Evolutionary conservation across 371 early-diverging fungal genomes (phyloP).

Genomic region (Syncephalastrum racemosum): DNA sequence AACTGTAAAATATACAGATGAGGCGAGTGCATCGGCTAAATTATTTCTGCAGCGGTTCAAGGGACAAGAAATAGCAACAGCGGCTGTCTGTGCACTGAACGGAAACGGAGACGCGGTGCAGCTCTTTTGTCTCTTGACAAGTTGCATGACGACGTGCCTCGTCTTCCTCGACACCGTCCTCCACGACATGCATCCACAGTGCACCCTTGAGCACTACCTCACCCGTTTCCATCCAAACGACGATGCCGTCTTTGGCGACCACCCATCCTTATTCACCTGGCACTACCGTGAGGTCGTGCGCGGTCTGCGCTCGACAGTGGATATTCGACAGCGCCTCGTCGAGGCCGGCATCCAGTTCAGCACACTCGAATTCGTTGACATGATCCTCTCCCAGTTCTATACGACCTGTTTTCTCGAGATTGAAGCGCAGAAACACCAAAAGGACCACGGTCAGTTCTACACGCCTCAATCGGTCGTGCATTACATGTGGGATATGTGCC

Average conservation of each 20-base stretch:
- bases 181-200: conserved; percentile 15
- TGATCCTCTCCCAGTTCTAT: conserved; percentile 52
- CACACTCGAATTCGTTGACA: conserved; percentile 28
- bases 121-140: conserved; percentile 4
- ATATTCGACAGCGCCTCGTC: conserved; percentile 24
- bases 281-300: conserved; percentile 16
- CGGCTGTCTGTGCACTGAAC: conserved; percentile 1
- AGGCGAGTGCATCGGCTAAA: neutral
- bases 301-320: conserved; percentile 6
- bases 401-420: conserved; percentile 52
- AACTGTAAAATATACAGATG: neutral
- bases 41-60: neutral
- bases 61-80: no score
- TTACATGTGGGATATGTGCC: conserved; percentile 62
- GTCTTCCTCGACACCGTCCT: conserved; percentile 38
- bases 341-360: conserved; percentile 16
- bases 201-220: conserved; percentile 25
- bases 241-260: conserved; percentile 11
- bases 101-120: neutral
- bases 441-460: conserved; percentile 69
- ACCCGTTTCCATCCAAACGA: conserved; percentile 33
- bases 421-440: conserved; percentile 58
- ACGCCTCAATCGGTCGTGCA: conserved; percentile 60
- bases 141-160: conserved; percentile 48
- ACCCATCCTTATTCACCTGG: conserved; percentile 26